These are phyloP conservation scores for Eremothecium sinecaudum DNA, from an alignment of 1,139 yeast species.

Conservation along the genomic window DNA sequence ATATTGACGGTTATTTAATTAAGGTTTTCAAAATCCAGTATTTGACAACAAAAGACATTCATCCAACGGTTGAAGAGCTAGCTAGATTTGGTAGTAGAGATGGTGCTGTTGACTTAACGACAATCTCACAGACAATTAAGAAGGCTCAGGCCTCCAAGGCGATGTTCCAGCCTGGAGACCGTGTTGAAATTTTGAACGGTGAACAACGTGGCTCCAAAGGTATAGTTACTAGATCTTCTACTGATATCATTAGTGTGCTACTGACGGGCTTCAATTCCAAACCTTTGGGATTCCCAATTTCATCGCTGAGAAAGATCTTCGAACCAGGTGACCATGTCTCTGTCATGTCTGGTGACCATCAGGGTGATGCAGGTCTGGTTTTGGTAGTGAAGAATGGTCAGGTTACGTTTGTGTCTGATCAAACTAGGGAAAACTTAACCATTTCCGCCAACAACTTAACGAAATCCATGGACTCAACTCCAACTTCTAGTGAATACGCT, in stretches of 20 bases:
- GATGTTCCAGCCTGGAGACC: conserved; percentile 85
- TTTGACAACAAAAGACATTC: conserved; percentile 73
- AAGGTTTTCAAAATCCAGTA: conserved; percentile 81
- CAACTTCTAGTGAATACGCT: conserved; percentile 65
- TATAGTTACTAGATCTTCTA: conserved; percentile 50
- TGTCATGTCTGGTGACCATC: conserved; percentile 82
- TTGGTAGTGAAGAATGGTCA: conserved; percentile 74
- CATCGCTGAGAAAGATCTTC: conserved; percentile 76
- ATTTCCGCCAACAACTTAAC: conserved; percentile 85
- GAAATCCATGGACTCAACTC: conserved; percentile 65
- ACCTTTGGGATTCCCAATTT: conserved; percentile 63
- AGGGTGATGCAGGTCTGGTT: conserved; percentile 91
- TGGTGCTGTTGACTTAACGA: conserved; percentile 75
- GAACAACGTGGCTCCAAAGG: conserved; percentile 91
- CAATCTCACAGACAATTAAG: conserved; percentile 76
- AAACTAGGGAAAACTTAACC: conserved; percentile 76
- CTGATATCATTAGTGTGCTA: conserved; percentile 35
- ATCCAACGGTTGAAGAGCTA: conserved; percentile 82
- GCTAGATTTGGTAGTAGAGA: conserved; percentile 66
- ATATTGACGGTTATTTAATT: conserved; percentile 74
- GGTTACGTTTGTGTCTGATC: conserved; percentile 83
- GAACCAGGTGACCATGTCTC: conserved; percentile 92
- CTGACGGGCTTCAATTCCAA: conserved; percentile 39
- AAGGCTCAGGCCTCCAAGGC: conserved; percentile 47
- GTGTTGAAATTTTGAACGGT: conserved; percentile 84